Conservation (phyloP, 805 yeast species). For the Ogataea nakhonphanomensis region DNA sequence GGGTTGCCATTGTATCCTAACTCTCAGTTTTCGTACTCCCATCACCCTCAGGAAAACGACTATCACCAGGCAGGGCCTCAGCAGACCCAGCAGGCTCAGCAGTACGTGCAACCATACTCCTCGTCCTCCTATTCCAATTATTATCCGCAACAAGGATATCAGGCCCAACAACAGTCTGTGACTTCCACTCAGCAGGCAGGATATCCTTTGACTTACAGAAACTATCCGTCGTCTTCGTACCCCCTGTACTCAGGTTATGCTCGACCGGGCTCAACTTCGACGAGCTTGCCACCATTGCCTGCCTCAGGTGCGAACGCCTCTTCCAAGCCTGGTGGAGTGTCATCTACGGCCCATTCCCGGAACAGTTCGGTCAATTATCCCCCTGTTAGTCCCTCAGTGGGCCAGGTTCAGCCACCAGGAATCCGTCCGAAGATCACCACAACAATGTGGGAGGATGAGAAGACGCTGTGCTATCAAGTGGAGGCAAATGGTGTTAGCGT, state of each 20-base stretch:
- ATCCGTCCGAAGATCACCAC: conserved; percentile 60
- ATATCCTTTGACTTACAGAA: conserved; percentile 18
- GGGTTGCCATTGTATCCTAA: conserved; percentile 17
- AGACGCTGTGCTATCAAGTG: conserved; percentile 64
- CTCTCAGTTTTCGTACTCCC: conserved; percentile 20
- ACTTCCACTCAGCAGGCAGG: conserved; percentile 16
- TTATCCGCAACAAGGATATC: conserved; percentile 20
- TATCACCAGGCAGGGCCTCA: conserved; percentile 19
- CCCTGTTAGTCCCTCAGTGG: conserved; percentile 31
- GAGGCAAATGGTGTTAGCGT: conserved; percentile 64
- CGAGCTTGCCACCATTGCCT: conserved; percentile 15
- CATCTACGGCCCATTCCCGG: conserved; percentile 12
- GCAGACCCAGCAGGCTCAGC: conserved; percentile 16
- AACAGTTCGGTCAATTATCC: conserved; percentile 16
- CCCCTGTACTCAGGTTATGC: conserved; percentile 16
- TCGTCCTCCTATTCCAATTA: conserved; percentile 15
- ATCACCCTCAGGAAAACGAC: conserved; percentile 20
- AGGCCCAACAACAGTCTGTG: conserved; percentile 14
- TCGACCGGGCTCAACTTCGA: conserved; percentile 14
- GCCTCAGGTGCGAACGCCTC: conserved; percentile 8
- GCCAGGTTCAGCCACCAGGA: conserved; percentile 40
- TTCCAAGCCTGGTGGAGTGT: conserved; percentile 5
- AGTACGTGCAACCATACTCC: conserved; percentile 19
- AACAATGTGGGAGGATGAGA: conserved; percentile 71
- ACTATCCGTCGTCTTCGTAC: conserved; percentile 18